These are phyloP conservation scores for Abelmoschus esculentus DNA, from an alignment of 345 rosid species.

Conservation along the genomic window DNA sequence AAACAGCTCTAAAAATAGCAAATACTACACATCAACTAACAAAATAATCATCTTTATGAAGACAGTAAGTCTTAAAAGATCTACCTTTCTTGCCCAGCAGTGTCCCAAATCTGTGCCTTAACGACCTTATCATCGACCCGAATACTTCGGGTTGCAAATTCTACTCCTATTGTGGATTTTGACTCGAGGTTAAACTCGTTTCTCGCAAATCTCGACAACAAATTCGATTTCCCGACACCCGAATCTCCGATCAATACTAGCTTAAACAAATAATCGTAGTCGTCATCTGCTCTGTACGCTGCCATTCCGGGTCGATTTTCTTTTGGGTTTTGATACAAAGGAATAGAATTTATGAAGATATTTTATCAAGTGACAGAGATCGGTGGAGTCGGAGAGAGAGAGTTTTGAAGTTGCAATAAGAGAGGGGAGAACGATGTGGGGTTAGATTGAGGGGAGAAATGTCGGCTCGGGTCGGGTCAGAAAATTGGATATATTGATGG, in stretches of 20 bases:
- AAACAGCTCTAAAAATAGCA: neutral
- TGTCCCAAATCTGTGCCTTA: slow-evolving; percentile 94
- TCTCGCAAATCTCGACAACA: slow-evolving; percentile 57
- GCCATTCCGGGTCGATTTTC: slow-evolving; percentile 26
- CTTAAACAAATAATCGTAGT: slow-evolving; percentile 64
- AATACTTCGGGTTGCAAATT: slow-evolving; percentile 72
- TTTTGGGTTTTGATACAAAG: neutral
- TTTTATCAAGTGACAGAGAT: neutral
- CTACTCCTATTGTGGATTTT: slow-evolving; percentile 79
- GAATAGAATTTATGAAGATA: neutral
- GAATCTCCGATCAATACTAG: slow-evolving; percentile 79
- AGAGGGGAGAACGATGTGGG: neutral
- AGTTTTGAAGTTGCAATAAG: neutral
- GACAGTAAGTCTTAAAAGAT: neutral
- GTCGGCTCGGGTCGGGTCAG: neutral
- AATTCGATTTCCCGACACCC: slow-evolving; percentile 75
- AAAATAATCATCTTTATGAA: too few species aligned
- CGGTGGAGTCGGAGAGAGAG: neutral
- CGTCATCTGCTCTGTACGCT: slow-evolving; percentile 52
- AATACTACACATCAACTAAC: neutral
- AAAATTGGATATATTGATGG: neutral
- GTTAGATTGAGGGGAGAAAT: neutral
- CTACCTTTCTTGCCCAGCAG: slow-evolving; percentile 87
- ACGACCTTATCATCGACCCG: slow-evolving; percentile 64
- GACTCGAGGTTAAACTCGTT: slow-evolving; percentile 84